Base-by-base conservation (phyloP, 73 alveolate species). In the Paramecium bursaria region DNA sequence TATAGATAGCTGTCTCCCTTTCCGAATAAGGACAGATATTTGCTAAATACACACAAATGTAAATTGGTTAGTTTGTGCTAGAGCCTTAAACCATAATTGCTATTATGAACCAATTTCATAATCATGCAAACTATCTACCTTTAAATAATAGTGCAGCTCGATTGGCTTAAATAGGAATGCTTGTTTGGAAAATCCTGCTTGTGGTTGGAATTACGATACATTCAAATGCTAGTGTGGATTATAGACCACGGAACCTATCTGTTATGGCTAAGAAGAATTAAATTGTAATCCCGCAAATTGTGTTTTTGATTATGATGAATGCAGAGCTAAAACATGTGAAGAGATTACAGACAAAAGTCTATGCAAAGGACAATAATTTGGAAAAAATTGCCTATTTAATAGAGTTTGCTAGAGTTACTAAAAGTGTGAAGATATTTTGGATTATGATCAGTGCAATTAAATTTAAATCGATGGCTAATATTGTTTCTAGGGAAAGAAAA, bases 1-100 rank as follows among this genome's bases (percentile, higher is more conserved):
- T 29, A 26, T 29, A 30, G 29, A 33, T 25, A 29, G 39, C 39
- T 6, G 39, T 7, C 31, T 48, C 7, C 31, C 26, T 29, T 7
- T 57, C 19, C 26, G 21, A 1, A 14, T 50, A 9, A 26, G 31
- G 1, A 57, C 13, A 3, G 21, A 11, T 11, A 25, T 50, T 10
- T 67, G 82, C 33, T 21, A 47, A 39, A 10, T 21, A 42, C 60
- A 26, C 22, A 31, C 33, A 39, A 23, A 14, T 31, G 82, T 67
- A 30, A 67, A 67, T 67, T 25, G 22, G 44, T 7, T 19, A 42
- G 54, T 57, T 11, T 67, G 82, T 67, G 57, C 76, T 25, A 29
- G 29, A 0, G 9, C 31, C 49, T 7, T 11, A 26, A 57, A 57
- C 31, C 23, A 42, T 25, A 39, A 42, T 2, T 67, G 82, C 33